Evolutionary conservation across 2,329 filamentous ascomycete genomes (phyloP).

Genomic region (Penicillium hesseltinei): DNA sequence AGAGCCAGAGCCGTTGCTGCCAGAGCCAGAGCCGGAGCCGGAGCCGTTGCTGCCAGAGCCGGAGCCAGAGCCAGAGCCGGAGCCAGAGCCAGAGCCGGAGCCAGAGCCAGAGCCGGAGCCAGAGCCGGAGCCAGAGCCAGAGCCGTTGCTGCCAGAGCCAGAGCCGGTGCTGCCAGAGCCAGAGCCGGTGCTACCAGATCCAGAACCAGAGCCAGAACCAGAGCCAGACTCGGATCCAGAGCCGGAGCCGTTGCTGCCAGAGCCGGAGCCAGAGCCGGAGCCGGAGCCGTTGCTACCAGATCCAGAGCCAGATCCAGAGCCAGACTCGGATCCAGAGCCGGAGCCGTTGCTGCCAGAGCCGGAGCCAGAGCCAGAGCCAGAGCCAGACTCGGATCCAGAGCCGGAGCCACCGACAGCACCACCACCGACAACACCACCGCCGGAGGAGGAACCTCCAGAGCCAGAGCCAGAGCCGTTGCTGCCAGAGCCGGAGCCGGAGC

Average conservation of each 20-base stretch:
- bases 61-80: not conserved
- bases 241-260: not conserved
- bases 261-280: conserved; percentile 6
- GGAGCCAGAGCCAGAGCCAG: no score
- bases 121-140: not conserved
- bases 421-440: no score
- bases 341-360: no score
- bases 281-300: not conserved
- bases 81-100: not conserved
- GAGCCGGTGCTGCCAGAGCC: not conserved
- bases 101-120: not conserved
- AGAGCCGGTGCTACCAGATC: not conserved
- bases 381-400: no score
- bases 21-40: not conserved
- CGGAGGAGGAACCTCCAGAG: no score
- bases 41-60: conserved; percentile 1
- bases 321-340: no score
- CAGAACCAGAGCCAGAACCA: no score
- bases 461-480: not conserved
- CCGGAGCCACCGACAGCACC: no score
- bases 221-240: conserved; percentile 4
- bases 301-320: no score
- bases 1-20: no score
- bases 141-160: not conserved
- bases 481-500: conserved; percentile 1